Evolutionary conservation across 2,329 filamentous ascomycete species (phyloP), one percentile per base, ranked within the genome.

Genomic region (Magnaporthiopsis incrustans): DNA sequence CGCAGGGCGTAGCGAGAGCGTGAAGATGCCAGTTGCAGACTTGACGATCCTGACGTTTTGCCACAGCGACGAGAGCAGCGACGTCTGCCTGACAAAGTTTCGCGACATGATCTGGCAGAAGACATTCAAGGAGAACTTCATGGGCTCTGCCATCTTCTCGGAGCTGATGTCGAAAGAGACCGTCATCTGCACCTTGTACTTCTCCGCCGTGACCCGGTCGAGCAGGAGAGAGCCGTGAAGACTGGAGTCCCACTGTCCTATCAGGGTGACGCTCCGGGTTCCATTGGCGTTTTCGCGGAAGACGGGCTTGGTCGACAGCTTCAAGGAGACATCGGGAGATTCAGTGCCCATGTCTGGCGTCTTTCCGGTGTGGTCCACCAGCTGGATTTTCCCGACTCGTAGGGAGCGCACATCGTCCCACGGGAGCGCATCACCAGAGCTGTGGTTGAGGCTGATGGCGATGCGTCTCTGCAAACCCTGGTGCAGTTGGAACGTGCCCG

Each of bases 201-300:
- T 95, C 66, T 97, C 93, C n/a, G 91, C 86, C 1, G 95, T 98
- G 1, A 91, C 89, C 32, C 94, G 88, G 75, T 99, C 93, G n/a
- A 99, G 85, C 18, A 98, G 82, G n/a, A 96, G 80, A 7, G 95
- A 97, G 67, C 87, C 88, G 75, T 99, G 95, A 68, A 95, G 82
- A 71, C 92, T 96, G 0, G 94, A 97, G 73, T 99, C 95, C 95
- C 95, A 99, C 72, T 98, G 93, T 0, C 90, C 92, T n/a, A 89
- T 84, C 58, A 98, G 82, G 1, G 89, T 93, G 53, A 97, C 88
- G 73, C 89, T 92, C 50, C 88, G 89, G 0, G 93, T 97, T 53
- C 95, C 95, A 73, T 98, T 96, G 30, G 91, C 86, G 72, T 97
- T 96, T 65, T 90, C 87, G 67, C 89, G 90, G 68, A 97, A 89